Evolutionary conservation across 1,139 yeast species (phyloP).

Genomic region (Suhomyces wounanorum): DNA sequence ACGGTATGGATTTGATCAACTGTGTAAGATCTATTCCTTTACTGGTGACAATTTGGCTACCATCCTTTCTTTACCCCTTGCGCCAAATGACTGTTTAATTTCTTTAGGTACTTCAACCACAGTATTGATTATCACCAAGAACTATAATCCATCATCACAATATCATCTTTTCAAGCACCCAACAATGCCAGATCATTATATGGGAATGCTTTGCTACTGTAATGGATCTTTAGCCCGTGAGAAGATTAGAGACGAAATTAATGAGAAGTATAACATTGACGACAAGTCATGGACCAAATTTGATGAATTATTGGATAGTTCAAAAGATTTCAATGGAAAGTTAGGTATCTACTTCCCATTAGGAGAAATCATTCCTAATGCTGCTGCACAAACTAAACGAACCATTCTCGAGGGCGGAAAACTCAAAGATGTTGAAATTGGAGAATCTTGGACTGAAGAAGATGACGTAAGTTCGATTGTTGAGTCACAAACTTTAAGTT

Average conservation of each 20-base stretch:
- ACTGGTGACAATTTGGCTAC: constrained; percentile 95
- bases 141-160: constrained; percentile 75
- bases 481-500: constrained; percentile 84
- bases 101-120: constrained; percentile 93
- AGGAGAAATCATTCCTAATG: constrained; percentile 88
- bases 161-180: constrained; percentile 90
- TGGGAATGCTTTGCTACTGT: constrained; percentile 96
- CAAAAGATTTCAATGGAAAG: constrained; percentile 40
- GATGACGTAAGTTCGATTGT: constrained; percentile 78
- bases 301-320: constrained; percentile 51
- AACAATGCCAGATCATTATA: constrained; percentile 69
- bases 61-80: constrained; percentile 75
- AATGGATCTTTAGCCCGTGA: constrained; percentile 91
- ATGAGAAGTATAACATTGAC: constrained; percentile 40
- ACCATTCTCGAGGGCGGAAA: constrained; percentile 39
- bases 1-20: constrained; percentile 60
- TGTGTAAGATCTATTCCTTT: constrained; percentile 64
- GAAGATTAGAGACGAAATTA: constrained; percentile 64
- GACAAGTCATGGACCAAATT: constrained; percentile 64
- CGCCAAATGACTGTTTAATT: constrained; percentile 72
- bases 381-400: constrained; percentile 58
- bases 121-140: constrained; percentile 74
- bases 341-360: constrained; percentile 85
- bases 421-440: constrained; percentile 21
- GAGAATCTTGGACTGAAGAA: constrained; percentile 45